A percentile compares a stretch with the other conserved stretches of the same genome.
phyloP scores from a whole-genome alignment of 73 alveolate genomes.

The Symbiodinium pilosum region DNA sequence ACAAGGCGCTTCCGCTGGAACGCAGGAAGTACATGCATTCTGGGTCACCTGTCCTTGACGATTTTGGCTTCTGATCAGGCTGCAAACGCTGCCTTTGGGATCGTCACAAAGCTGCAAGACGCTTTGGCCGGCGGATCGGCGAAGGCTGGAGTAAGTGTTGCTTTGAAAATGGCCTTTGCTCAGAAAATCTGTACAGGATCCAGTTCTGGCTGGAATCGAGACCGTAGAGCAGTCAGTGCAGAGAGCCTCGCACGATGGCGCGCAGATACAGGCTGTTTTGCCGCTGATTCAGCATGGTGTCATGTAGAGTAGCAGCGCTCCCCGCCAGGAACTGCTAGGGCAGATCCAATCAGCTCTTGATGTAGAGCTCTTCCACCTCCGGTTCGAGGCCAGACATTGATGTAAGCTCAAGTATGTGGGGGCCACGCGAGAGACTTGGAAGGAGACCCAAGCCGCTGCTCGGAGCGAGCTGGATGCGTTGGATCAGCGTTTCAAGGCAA shows the following conservation, averaged over 20 bases:
- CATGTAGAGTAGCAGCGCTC: background rate
- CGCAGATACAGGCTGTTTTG: background rate
- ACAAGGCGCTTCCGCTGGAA: too few species aligned
- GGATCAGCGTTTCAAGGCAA: background rate
- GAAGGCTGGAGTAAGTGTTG: background rate
- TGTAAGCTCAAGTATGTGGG: background rate
- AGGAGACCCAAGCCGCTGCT: background rate
- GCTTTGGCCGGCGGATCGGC: background rate
- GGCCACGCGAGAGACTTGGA: background rate
- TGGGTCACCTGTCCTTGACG: background rate
- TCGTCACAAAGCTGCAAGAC: background rate
- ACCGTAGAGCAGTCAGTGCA: background rate
- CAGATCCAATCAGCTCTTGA: background rate
- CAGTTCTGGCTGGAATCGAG: background rate
- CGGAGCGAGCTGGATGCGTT: background rate
- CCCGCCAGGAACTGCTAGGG: background rate
- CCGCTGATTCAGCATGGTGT: background rate
- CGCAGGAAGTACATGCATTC: too few species aligned
- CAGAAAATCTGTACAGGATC: background rate
- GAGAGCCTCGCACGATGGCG: slow-evolving; percentile 1
- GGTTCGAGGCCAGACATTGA: background rate
- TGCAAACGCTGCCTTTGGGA: background rate
- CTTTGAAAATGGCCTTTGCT: too few species aligned
- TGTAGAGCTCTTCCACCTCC: background rate
- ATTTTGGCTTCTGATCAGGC: background rate